These are phyloP conservation scores for Saccharomyces paradoxus DNA, from an alignment of 805 yeast species.

Conservation along the genomic window DNA sequence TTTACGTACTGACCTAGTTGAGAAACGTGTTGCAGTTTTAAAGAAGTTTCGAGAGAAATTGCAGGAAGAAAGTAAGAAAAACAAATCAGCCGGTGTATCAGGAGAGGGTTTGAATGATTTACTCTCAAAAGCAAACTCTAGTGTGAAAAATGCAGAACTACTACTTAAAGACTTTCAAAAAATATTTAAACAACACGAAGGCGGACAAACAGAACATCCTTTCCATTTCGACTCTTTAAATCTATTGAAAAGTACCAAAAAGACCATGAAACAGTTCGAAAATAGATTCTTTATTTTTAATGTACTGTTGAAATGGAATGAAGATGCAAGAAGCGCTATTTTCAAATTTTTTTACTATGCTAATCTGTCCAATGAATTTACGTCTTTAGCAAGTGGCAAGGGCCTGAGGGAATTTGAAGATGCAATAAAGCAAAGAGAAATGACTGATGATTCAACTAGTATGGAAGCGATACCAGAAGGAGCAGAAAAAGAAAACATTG, in stretches of 20 bases:
- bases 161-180: constrained; percentile 18
- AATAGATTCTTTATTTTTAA: constrained; percentile 70
- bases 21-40: constrained; percentile 15
- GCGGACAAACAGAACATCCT: not conserved
- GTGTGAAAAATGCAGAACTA: constrained; percentile 12
- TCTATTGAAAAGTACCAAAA: constrained; percentile 6
- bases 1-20: constrained; percentile 16
- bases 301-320: constrained; percentile 73
- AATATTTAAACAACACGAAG: constrained; percentile 3
- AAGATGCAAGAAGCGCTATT: constrained; percentile 53
- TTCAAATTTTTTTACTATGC: constrained; percentile 49
- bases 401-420: constrained; percentile 46
- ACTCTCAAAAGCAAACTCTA: constrained; percentile 10
- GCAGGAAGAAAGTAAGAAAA: constrained; percentile 26
- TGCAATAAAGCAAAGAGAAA: constrained; percentile 31
- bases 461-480: not conserved
- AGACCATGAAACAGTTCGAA: constrained; percentile 37
- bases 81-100: constrained; percentile 11
- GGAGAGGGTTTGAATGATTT: constrained; percentile 14
- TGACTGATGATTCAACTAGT: constrained; percentile 5
- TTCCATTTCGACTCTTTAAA: not conserved
- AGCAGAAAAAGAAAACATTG: not conserved
- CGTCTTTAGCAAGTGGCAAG: constrained; percentile 38
- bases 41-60: constrained; percentile 41
- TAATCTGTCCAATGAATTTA: constrained; percentile 37